phyloP scores from a whole-genome alignment of 129 eudicot genomes.

The Solidago caesia region DNA sequence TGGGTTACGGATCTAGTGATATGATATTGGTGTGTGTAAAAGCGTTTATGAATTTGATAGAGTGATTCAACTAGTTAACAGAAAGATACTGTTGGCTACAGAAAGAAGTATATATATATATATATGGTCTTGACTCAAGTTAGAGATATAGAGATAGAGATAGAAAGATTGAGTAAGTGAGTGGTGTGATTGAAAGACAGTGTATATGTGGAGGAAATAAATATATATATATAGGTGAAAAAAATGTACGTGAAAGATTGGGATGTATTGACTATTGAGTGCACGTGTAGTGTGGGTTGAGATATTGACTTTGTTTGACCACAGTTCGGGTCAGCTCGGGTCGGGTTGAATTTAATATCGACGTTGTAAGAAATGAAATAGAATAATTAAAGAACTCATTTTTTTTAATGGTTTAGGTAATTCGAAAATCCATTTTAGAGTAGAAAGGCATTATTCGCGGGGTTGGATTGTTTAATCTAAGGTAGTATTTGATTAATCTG shows the following conservation, averaged over 20 bases:
- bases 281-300: conserved; percentile 26
- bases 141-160: conserved; percentile 4
- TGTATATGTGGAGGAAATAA: conserved; percentile 15
- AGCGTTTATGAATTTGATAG: conserved; percentile 11
- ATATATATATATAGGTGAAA: conserved; percentile 30
- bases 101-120: neutral
- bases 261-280: conserved; percentile 13
- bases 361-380: neutral
- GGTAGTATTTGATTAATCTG: too few species aligned
- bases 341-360: neutral
- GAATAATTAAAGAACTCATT: too few species aligned
- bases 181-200: conserved; percentile 31
- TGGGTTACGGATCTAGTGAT: conserved; percentile 21
- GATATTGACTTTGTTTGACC: neutral
- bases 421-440: too few species aligned
- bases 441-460: too few species aligned
- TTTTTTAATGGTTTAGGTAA: too few species aligned
- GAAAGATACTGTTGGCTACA: neutral
- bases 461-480: too few species aligned
- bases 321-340: neutral
- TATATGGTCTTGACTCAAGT: neutral
- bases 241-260: conserved; percentile 20
- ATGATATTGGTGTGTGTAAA: neutral
- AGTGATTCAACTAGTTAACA: neutral
- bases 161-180: conserved; percentile 22